These are phyloP conservation scores for Saturnispora hagleri DNA, from an alignment of 805 yeast genomes.

Conservation along the genomic window DNA sequence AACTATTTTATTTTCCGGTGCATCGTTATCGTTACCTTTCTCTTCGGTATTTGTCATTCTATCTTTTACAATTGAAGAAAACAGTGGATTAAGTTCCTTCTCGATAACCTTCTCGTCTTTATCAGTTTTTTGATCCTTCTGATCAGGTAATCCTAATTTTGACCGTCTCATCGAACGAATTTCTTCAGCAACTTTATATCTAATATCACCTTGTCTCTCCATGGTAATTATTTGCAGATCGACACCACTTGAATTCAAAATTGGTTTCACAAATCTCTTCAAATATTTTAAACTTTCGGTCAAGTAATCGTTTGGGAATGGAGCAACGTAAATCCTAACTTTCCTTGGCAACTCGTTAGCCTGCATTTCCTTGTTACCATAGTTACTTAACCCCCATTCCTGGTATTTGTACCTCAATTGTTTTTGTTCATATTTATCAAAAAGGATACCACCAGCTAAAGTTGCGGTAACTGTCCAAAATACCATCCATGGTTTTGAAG, in stretches of 20 bases:
- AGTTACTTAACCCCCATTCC: constrained; percentile 35
- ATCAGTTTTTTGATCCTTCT: constrained; percentile 2
- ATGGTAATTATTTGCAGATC: constrained; percentile 76
- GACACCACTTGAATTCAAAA: constrained; percentile 71
- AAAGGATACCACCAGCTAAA: constrained; percentile 65
- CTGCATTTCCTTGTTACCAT: constrained; percentile 19
- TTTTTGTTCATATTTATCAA: constrained; percentile 70
- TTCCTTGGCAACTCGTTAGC: constrained; percentile 58
- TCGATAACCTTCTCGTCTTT: background rate
- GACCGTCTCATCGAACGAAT: constrained; percentile 60
- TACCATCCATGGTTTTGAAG: constrained; percentile 88
- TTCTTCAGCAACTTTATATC: constrained; percentile 72
- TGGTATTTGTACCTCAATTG: constrained; percentile 53
- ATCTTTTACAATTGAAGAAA: constrained; percentile 6
- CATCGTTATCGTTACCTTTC: background rate
- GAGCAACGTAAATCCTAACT: constrained; percentile 76
- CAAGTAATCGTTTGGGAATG: constrained; percentile 92
- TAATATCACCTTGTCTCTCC: constrained; percentile 80
- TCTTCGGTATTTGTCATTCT: background rate
- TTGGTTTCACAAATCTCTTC: constrained; percentile 75
- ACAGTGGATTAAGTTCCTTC: constrained; percentile 7
- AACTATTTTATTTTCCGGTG: constrained; percentile 19
- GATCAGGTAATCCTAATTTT: constrained; percentile 21
- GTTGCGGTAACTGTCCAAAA: constrained; percentile 67
- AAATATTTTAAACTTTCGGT: constrained; percentile 67